Percentiles rank a stretch among this genome's conserved stretches.
phyloP scores from a whole-genome alignment of 495 filamentous ascomycete species.

The Tuber calosporum region DNA sequence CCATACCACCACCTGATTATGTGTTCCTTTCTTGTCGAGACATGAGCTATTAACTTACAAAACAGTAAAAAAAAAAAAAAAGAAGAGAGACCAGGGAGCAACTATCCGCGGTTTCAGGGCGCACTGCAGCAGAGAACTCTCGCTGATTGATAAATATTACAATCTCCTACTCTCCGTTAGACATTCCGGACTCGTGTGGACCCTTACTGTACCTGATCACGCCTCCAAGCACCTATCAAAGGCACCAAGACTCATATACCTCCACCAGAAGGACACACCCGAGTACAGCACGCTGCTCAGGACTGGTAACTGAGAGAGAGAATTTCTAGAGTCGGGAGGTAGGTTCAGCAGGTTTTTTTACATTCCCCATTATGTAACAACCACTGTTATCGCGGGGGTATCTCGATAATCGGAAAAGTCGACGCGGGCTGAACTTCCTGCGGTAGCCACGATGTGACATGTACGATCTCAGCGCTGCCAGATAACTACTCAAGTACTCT shows the following conservation, averaged over 20 bases:
- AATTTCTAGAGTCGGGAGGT: not conserved
- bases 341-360: not conserved
- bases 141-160: not conserved
- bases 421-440: not conserved
- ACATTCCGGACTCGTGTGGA: not conserved
- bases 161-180: not conserved
- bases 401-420: not conserved
- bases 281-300: too few relatives aligned
- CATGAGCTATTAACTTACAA: not conserved
- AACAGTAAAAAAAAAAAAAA: too few relatives aligned
- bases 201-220: not conserved
- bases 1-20: not conserved
- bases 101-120: not conserved
- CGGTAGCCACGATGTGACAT: constrained; percentile 3
- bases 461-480: not conserved
- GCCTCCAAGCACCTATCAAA: not conserved
- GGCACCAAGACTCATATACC: not conserved
- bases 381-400: not conserved
- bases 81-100: not conserved
- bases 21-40: not conserved
- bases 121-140: not conserved
- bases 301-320: not conserved
- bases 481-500: not conserved
- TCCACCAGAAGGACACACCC: not conserved
- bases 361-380: not conserved